Conservation (phyloP, 2,329 filamentous ascomycete species). For the Ascochyta clinopodiicola region DNA sequence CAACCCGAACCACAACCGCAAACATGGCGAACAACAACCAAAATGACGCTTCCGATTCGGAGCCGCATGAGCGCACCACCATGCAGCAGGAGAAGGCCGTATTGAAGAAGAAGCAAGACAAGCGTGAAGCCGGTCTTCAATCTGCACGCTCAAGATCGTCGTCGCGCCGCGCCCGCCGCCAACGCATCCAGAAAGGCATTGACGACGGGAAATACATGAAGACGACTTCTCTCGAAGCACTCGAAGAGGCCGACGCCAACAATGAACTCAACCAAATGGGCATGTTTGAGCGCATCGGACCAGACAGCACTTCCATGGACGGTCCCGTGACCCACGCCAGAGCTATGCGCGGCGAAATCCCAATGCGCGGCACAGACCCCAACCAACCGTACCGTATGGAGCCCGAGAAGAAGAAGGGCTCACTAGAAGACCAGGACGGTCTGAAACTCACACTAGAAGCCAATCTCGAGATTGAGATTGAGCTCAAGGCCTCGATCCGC, state of each 20-base stretch:
- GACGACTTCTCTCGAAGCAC: slow-evolving; percentile 55
- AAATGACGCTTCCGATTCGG: slow-evolving; percentile 36
- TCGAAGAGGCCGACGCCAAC: slow-evolving; percentile 60
- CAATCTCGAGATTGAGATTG: slow-evolving; percentile 83
- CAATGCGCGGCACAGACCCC: slow-evolving; percentile 59
- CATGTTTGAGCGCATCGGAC: slow-evolving; percentile 63
- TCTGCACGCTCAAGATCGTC: slow-evolving; percentile 55
- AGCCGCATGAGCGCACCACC: slow-evolving; percentile 51
- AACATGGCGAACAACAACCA: slow-evolving; percentile 41
- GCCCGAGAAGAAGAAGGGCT: slow-evolving; percentile 51
- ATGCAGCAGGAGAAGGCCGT: slow-evolving; percentile 56
- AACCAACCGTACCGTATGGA: slow-evolving; percentile 55
- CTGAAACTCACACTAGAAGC: slow-evolving; percentile 75
- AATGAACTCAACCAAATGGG: slow-evolving; percentile 56
- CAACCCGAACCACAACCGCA: neutral
- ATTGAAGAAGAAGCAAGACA: slow-evolving; percentile 49
- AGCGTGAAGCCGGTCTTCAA: slow-evolving; percentile 48
- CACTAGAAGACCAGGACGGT: slow-evolving; percentile 65
- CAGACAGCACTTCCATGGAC: slow-evolving; percentile 63
- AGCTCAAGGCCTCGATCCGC: slow-evolving; percentile 83
- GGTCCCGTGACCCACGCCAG: slow-evolving; percentile 62
- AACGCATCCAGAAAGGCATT: slow-evolving; percentile 54
- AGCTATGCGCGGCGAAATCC: slow-evolving; percentile 62
- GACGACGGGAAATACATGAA: slow-evolving; percentile 60
- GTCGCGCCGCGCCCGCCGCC: slow-evolving; percentile 56